phyloP scores from a whole-genome alignment of 257 asterid species.

The Nicotiana undulata region DNA sequence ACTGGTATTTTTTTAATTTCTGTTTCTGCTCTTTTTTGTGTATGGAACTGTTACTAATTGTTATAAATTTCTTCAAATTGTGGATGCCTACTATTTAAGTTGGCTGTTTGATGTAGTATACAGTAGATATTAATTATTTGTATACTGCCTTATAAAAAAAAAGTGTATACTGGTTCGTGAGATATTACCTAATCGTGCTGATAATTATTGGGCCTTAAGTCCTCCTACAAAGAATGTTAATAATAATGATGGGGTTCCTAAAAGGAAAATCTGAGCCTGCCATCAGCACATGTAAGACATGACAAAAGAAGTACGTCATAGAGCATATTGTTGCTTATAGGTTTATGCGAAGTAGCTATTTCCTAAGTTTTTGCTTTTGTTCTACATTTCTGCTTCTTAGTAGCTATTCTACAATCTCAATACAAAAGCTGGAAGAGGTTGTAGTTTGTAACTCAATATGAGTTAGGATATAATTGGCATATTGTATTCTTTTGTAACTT shows the following conservation, averaged over 20 bases:
- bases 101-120: neutral
- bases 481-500: neutral
- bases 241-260: neutral
- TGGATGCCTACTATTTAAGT: neutral
- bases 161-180: neutral
- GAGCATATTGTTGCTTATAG: neutral
- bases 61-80: neutral
- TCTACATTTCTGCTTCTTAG: neutral
- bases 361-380: neutral
- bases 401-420: neutral
- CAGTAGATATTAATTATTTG: neutral
- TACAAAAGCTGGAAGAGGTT: neutral
- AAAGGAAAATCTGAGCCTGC: neutral
- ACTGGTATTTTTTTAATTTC: conserved; percentile 41
- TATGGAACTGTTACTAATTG: neutral
- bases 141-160: too few species aligned
- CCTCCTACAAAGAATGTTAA: neutral
- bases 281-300: neutral
- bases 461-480: neutral
- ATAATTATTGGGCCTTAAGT: neutral
- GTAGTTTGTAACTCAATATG: neutral
- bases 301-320: neutral
- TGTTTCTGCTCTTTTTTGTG: neutral
- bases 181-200: neutral
- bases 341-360: neutral